A percentile compares a stretch with the other conserved stretches of the same genome.
These are phyloP conservation scores for Aspergillus spinulosporus DNA, from an alignment of 2,329 filamentous ascomycete genomes.

Conservation along the genomic window DNA sequence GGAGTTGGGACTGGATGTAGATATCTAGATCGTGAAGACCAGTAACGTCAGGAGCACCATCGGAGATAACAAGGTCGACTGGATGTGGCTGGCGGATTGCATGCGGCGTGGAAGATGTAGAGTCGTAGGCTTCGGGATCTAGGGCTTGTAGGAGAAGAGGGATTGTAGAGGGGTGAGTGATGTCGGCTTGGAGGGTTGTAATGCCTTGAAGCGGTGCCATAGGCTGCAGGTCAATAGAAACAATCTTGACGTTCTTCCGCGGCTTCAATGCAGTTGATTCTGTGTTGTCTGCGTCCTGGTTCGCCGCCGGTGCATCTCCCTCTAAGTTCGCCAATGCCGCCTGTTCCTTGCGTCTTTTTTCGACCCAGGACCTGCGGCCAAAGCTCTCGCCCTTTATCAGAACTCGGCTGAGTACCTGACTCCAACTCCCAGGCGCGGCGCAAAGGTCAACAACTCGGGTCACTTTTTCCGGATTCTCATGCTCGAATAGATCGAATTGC, in stretches of 20 bases:
- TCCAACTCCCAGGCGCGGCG: conserved; percentile 95
- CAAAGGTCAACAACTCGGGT: conserved; percentile 94
- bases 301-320: conserved; percentile 1
- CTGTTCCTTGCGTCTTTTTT: conserved; percentile 67
- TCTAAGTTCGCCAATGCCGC: conserved; percentile 27
- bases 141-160: conserved; percentile 83
- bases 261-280: conserved; percentile 46
- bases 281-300: conserved; percentile 27
- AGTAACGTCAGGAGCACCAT: conserved; percentile 94
- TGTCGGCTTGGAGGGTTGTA: conserved; percentile 87
- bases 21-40: conserved; percentile 97
- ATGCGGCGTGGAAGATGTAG: conserved; percentile 36
- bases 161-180: conserved; percentile 94
- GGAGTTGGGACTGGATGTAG: conserved; percentile 92
- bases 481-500: conserved; percentile 91
- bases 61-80: conserved; percentile 91
- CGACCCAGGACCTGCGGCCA: conserved; percentile 80
- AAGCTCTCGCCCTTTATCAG: conserved; percentile 93
- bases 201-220: conserved; percentile 94
- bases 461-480: conserved; percentile 63
- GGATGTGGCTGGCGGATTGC: conserved; percentile 65
- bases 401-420: conserved; percentile 89
- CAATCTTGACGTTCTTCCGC: conserved; percentile 80
- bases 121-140: conserved; percentile 65
- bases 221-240: conserved; percentile 92